Evolutionary conservation across 106 monocot species (phyloP), one percentile per base, ranked within the genome.

Genomic region (Alisma plantagoaquatica): DNA sequence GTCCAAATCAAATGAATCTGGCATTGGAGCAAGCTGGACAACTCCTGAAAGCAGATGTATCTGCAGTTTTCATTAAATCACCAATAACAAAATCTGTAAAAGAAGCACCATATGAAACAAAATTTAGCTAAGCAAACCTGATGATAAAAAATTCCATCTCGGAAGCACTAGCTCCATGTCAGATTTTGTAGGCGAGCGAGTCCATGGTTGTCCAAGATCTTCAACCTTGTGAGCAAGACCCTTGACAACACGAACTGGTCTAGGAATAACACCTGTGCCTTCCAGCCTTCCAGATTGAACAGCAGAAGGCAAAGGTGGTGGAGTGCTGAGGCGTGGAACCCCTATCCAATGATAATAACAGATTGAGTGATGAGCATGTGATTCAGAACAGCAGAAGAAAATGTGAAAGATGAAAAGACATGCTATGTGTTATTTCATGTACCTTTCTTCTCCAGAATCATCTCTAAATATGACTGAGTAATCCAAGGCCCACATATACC

Each of bases 391-490:
- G n/a, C n/a, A n/a, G n/a, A n/a, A n/a, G n/a, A n/a, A n/a, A n/a
- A n/a, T n/a, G n/a, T n/a, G n/a, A n/a, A n/a, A n/a, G n/a, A n/a
- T n/a, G n/a, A n/a, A n/a, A n/a, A n/a, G n/a, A n/a, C n/a, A n/a
- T n/a, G n/a, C n/a, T n/a, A n/a, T n/a, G n/a, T n/a, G n/a, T n/a
- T n/a, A n/a, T n/a, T n/a, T n/a, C n/a, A n/a, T 22, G 61, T 59
- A 89, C 96, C 96, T 84, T 84, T 96, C 54, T 77, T 75, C 56
- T 89, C 96, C 27, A 96, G 59, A 57, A 96, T 96, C 96, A 96
- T 88, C 62, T 96, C 96, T 42, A 96, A 65, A 70, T 96, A 96
- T 62, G 94, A 96, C 60, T 89, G 84, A 25, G 88, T 96, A 59
- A 84, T 78, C 94, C 94, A 96, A 23, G 88, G 88, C 25, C 94